Evolutionary conservation across 140 eudicot species (phyloP).

Genomic region (Senecio squalidus): DNA sequence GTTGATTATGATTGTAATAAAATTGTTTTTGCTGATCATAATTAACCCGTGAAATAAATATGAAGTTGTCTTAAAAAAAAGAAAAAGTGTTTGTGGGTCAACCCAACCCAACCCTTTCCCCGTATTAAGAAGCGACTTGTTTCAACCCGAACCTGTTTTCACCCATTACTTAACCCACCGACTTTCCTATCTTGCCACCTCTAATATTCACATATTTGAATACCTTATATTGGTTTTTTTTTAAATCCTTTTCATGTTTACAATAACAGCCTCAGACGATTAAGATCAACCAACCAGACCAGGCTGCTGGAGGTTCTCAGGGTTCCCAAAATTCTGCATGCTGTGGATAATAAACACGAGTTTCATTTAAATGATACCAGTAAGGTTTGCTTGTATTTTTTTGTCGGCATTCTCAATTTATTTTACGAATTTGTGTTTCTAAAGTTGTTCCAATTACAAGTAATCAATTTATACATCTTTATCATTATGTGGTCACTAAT

Average conservation of each 20-base stretch:
- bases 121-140: too few species aligned
- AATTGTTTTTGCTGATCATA: too few species aligned
- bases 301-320: slow-evolving; percentile 47
- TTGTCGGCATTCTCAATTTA: slow-evolving; percentile 20
- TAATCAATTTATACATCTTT: slow-evolving; percentile 20
- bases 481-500: slow-evolving; percentile 13
- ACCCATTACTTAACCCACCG: too few species aligned
- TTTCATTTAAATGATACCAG: slow-evolving; percentile 19
- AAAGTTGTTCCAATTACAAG: slow-evolving; percentile 17
- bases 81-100: too few species aligned
- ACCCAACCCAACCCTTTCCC: too few species aligned
- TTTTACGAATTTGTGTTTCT: slow-evolving; percentile 29
- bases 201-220: too few species aligned
- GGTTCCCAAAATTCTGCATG: slow-evolving; percentile 56
- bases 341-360: slow-evolving; percentile 41
- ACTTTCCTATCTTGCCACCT: not conserved
- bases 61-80: too few species aligned
- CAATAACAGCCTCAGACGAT: slow-evolving; percentile 52
- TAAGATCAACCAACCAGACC: slow-evolving; percentile 56
- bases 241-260: not conserved
- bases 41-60: too few species aligned
- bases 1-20: too few species aligned
- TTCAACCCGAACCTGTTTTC: too few species aligned
- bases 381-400: slow-evolving; percentile 34
- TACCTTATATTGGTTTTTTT: too few species aligned